Conservation (phyloP, 2,329 filamentous ascomycete genomes). For the Calonectria ilicicola region DNA sequence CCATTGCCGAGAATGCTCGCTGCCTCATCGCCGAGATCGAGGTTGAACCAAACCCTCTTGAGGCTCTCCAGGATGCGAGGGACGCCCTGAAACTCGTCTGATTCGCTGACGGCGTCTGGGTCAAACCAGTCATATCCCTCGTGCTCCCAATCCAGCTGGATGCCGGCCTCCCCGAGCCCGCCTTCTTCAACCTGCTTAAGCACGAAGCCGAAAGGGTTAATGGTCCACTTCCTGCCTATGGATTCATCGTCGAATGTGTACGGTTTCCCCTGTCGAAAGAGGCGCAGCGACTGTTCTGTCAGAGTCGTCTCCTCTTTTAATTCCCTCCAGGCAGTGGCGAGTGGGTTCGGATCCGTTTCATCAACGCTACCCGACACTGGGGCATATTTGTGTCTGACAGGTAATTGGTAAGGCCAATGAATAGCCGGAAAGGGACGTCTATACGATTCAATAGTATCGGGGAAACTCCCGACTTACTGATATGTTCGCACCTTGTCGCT, state of each 20-base stretch:
- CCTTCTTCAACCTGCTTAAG: slow-evolving; percentile 51
- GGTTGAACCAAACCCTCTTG: slow-evolving; percentile 69
- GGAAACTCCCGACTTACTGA: slow-evolving; percentile 55
- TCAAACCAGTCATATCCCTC: slow-evolving; percentile 68
- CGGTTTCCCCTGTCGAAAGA: slow-evolving; percentile 68
- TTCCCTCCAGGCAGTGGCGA: slow-evolving; percentile 72
- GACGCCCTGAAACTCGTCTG: slow-evolving; percentile 63
- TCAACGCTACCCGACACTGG: slow-evolving; percentile 74
- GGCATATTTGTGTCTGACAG: slow-evolving; percentile 64
- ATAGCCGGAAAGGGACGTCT: neutral
- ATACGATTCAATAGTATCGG: neutral
- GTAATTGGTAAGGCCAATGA: neutral
- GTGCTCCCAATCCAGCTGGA: slow-evolving; percentile 73
- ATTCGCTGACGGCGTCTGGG: slow-evolving; percentile 60
- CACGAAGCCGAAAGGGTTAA: slow-evolving; percentile 72
- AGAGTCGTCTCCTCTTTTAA: slow-evolving; percentile 72
- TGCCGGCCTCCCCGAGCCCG: slow-evolving; percentile 55
- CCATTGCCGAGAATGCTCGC: slow-evolving; percentile 59
- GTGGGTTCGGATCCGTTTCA: slow-evolving; percentile 60
- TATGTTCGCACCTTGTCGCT: slow-evolving; percentile 72
- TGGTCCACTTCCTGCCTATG: slow-evolving; percentile 69
- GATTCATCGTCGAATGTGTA: slow-evolving; percentile 67
- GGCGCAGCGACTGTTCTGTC: slow-evolving; percentile 56
- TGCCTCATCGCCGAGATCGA: slow-evolving; percentile 59
- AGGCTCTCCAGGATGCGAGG: slow-evolving; percentile 69